Base-by-base conservation (phyloP, 306 rosid species). In the Casuarina cunninghamiana region DNA sequence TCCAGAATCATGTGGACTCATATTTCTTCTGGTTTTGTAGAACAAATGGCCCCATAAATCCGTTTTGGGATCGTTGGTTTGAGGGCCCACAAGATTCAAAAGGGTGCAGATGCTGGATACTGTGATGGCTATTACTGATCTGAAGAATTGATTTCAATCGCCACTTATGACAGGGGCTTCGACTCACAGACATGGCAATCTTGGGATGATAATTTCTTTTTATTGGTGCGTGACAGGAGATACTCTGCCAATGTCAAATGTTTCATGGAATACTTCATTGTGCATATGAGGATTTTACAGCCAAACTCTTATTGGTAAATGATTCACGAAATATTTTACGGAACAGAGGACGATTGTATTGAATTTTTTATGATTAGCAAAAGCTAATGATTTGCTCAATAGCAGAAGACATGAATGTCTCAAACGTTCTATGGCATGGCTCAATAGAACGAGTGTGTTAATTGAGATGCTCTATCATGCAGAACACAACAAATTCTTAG, bases 11-110 rank as follows among this genome's bases (percentile, higher is more conserved):
- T 77, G 80, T 61, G 41, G 62, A 43, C 60, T 49, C 65, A 77
- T 19, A 73, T 60, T 44, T 79, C 71, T 78, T 53, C 15, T 78
- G 63, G 57, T 82, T 50, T 76, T 66, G 62, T 90, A 96, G 99
- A 79, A 90, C 97, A 39, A 73, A 45, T 26, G 97, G 97, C 74
- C 99, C 98, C 17, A 5, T 89, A 50, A 96, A 83, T 85, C 90
- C 93, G 35, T 53, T 77, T 10, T 96, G 99, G 98, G 99, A 96
- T 83, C 83, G 94, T 78, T 96, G 99, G 99, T 96, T 96, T 70
- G 99, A 96, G 84, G 97, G 96, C 2, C 93, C 91, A 2, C 91
- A 87, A 88, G 99, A 96, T 46, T 85, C 96, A 6, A 90, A 86
- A 80, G 89, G 90, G 74, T 96, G 97, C 90, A 87, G 88, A 85